Conservation (phyloP, 2,329 filamentous ascomycete species). For the Thelonectria rubi region DNA sequence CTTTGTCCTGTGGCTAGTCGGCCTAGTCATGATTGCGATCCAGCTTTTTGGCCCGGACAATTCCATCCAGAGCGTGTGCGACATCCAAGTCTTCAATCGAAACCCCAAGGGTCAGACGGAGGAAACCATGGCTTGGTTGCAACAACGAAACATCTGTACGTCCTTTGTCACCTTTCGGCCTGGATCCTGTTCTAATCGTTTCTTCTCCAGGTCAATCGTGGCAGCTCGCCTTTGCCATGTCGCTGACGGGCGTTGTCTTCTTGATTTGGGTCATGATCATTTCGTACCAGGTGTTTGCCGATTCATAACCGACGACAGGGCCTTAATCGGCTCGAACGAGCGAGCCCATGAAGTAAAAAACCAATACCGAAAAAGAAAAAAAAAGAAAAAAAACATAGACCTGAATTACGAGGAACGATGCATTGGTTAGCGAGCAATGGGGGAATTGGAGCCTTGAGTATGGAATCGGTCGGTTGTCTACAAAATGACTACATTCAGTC, state of each 20-base stretch:
- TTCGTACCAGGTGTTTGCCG: constrained; percentile 70
- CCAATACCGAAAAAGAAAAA: neutral
- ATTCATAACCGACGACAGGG: constrained; percentile 41
- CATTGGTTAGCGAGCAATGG: neutral
- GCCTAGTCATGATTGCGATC: constrained; percentile 68
- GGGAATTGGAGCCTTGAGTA: neutral
- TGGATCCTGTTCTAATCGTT: constrained; percentile 27
- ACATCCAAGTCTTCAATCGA: constrained; percentile 63
- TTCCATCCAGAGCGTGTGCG: constrained; percentile 68
- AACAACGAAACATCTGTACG: constrained; percentile 71
- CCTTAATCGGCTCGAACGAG: neutral
- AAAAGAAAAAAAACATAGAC: neutral
- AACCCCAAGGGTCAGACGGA: constrained; percentile 60
- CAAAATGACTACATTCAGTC: neutral
- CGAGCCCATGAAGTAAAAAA: neutral
- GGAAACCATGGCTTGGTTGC: constrained; percentile 69
- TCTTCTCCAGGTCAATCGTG: constrained; percentile 63
- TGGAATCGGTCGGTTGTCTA: neutral
- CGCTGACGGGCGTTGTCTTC: constrained; percentile 67
- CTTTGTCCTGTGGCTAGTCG: constrained; percentile 74
- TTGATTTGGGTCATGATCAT: constrained; percentile 75
- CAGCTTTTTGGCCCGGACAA: constrained; percentile 70
- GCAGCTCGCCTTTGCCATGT: constrained; percentile 72
- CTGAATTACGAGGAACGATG: neutral
- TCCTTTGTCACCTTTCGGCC: constrained; percentile 23